Percentiles rank a stretch among this genome's conserved stretches.
Evolutionary conservation across 139 green algal species (phyloP).

Genomic region (Spirogloea muscicola): DNA sequence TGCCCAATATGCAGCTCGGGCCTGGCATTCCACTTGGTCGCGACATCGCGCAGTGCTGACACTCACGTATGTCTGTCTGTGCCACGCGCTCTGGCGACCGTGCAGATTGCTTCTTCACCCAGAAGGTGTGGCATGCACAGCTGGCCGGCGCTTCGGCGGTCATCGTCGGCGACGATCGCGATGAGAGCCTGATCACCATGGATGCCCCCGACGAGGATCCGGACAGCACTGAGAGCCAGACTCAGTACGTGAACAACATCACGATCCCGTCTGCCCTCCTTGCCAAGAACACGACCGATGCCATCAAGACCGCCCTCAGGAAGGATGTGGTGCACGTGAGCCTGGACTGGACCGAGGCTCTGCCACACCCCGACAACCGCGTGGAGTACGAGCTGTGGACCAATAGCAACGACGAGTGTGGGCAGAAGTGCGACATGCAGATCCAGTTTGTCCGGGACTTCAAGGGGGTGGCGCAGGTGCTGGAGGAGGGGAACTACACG

Average conservation of each 20-base stretch:
- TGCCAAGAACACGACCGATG: constrained; percentile 59
- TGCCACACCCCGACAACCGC: constrained; percentile 62
- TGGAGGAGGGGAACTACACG: constrained; percentile 66
- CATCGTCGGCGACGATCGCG: constrained; percentile 63
- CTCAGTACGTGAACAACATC: constrained; percentile 53
- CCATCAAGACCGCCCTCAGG: constrained; percentile 66
- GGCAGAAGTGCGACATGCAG: constrained; percentile 70
- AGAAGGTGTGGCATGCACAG: constrained; percentile 86
- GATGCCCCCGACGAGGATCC: constrained; percentile 54
- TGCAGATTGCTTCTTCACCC: constrained; percentile 75
- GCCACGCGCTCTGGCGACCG: too few relatives aligned
- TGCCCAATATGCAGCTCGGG: too few relatives aligned
- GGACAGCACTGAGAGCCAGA: not conserved
- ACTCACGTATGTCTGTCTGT: too few relatives aligned
- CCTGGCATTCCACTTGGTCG: too few relatives aligned
- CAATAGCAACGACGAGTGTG: constrained; percentile 81
- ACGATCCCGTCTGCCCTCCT: constrained; percentile 77
- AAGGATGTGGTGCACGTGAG: constrained; percentile 59
- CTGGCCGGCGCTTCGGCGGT: constrained; percentile 74
- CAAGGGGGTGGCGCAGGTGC: constrained; percentile 53
- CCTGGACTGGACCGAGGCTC: constrained; percentile 74
- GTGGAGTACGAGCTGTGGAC: constrained; percentile 92
- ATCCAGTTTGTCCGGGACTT: constrained; percentile 72
- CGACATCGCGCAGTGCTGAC: too few relatives aligned
- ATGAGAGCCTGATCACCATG: constrained; percentile 74